Percentiles rank a stretch among this genome's conserved stretches.
These are phyloP conservation scores for Fraxinus angustifolia DNA, from an alignment of 305 asterid species.

Conservation along the genomic window DNA sequence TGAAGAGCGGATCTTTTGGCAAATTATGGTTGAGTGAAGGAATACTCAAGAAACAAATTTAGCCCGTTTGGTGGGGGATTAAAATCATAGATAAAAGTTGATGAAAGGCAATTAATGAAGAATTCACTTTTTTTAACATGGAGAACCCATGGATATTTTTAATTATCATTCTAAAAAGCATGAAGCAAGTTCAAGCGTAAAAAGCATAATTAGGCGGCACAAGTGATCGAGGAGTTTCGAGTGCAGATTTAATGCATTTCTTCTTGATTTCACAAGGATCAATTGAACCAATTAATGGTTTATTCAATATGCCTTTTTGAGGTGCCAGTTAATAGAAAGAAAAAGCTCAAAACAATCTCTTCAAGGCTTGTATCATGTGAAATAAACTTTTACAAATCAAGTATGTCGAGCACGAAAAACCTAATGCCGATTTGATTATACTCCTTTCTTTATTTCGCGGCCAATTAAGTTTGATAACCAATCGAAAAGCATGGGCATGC, in stretches of 20 bases:
- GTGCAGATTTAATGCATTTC: neutral
- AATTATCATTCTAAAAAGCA: neutral
- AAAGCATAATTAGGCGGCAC: neutral
- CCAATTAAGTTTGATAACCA: neutral
- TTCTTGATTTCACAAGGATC: neutral
- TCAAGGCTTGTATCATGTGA: neutral
- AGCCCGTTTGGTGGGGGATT: neutral
- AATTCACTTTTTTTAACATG: neutral
- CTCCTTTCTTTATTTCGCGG: neutral
- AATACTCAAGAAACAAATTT: neutral
- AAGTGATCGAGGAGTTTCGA: neutral
- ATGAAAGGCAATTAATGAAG: neutral
- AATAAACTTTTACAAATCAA: neutral
- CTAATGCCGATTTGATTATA: neutral
- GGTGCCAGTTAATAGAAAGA: neutral
- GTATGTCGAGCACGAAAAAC: neutral
- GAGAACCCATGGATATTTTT: neutral
- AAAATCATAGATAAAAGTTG: neutral
- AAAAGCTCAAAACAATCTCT: neutral
- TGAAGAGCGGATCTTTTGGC: neutral
- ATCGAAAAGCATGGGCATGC: neutral
- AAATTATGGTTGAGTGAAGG: neutral
- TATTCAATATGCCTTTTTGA: neutral
- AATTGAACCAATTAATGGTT: neutral
- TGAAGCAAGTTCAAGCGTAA: neutral